Percentiles rank a stretch among this genome's conserved stretches.
phyloP scores from a whole-genome alignment of 2,329 filamentous ascomycete species.

The Aspergillus udagawae region DNA sequence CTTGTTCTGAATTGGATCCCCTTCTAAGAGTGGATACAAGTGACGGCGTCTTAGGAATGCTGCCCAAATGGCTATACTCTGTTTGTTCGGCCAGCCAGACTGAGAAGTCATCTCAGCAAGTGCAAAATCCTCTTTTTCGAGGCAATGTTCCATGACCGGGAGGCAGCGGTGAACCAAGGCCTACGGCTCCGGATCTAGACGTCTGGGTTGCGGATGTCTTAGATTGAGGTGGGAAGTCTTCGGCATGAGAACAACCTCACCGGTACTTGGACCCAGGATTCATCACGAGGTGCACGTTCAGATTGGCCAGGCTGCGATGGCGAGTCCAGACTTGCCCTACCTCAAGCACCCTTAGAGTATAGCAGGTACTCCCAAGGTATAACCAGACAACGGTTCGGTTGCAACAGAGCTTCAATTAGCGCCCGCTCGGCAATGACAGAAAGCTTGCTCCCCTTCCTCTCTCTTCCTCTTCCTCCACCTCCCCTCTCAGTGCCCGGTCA shows the following conservation, averaged over 20 bases:
- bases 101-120: constrained; percentile 5
- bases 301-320: constrained; percentile 11
- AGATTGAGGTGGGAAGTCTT: constrained; percentile 11
- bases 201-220: constrained; percentile 19
- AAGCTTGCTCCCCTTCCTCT: neutral
- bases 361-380: constrained; percentile 11
- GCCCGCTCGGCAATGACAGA: neutral
- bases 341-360: constrained; percentile 11
- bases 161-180: constrained; percentile 19
- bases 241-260: constrained; percentile 15
- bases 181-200: constrained; percentile 13
- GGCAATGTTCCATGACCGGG: constrained; percentile 8
- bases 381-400: constrained; percentile 6
- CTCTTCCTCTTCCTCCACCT: neutral
- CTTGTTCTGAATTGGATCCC: constrained; percentile 13
- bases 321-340: constrained; percentile 19
- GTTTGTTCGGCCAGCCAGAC: constrained; percentile 14
- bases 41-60: constrained; percentile 17
- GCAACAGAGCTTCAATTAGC: constrained; percentile 8
- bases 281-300: constrained; percentile 19
- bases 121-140: constrained; percentile 13
- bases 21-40: constrained; percentile 16
- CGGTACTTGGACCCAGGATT: constrained; percentile 13
- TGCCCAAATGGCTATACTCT: constrained; percentile 11
- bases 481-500: neutral